These are phyloP conservation scores for Melampsora medusae DNA, from an alignment of 1,284 basidiomycete species.

Conservation along the genomic window DNA sequence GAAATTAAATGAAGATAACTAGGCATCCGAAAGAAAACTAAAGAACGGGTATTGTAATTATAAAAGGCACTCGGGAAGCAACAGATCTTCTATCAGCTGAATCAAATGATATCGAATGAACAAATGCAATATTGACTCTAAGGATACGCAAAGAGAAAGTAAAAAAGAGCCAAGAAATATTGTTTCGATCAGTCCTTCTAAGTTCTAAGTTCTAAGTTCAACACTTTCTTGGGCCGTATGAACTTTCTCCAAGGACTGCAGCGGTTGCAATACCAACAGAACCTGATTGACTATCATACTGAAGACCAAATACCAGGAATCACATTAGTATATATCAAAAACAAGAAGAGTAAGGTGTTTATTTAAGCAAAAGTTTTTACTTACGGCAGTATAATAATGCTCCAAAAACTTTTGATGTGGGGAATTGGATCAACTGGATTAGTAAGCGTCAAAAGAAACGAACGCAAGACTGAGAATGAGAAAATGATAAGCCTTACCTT, in stretches of 20 bases:
- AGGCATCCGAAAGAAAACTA: too few species aligned
- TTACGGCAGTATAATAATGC: constrained; percentile 2
- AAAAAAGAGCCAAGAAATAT: neutral
- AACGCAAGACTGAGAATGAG: neutral
- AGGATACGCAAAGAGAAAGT: too few species aligned
- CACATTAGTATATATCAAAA: neutral
- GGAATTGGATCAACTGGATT: too few species aligned
- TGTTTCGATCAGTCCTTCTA: neutral
- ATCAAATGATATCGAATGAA: too few species aligned
- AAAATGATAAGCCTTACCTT: constrained; percentile 5
- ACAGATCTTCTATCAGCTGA: too few species aligned
- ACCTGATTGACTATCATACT: constrained; percentile 1
- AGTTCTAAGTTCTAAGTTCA: too few species aligned
- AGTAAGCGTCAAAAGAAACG: too few species aligned
- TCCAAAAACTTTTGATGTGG: constrained; percentile 6
- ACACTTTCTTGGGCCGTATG: neutral
- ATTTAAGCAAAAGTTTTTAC: neutral
- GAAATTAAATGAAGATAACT: too few species aligned
- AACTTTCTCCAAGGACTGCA: neutral
- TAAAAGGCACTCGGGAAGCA: too few species aligned
- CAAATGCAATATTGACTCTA: too few species aligned
- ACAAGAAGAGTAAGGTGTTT: neutral
- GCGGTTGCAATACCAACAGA: constrained; percentile 2
- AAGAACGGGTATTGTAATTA: too few species aligned
- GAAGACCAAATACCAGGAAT: neutral